A percentile compares a stretch with the other conserved stretches of the same genome.
phyloP scores from a whole-genome alignment of 768 basidiomycete species.

The Botryobasidium botryosum region DNA sequence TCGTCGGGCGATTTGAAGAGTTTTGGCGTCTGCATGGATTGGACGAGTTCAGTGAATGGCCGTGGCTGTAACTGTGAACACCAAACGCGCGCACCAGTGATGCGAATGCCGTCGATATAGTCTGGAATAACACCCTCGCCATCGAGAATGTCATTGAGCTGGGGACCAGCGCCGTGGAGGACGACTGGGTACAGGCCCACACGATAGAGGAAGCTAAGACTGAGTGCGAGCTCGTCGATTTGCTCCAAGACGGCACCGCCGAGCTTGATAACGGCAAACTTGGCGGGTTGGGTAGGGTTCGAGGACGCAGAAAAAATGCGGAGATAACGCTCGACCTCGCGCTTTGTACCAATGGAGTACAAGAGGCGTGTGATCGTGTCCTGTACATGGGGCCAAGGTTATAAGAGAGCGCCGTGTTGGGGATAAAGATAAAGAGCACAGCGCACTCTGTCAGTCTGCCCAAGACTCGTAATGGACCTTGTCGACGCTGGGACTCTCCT shows the following conservation, averaged over 20 bases:
- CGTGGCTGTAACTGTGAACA: not conserved
- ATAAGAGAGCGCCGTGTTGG: not conserved
- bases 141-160: slow-evolving; percentile 87
- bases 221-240: slow-evolving; percentile 84
- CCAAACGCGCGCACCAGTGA: slow-evolving; percentile 54
- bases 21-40: slow-evolving; percentile 57
- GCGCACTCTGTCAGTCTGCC: slow-evolving; percentile 4
- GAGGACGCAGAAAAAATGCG: slow-evolving; percentile 95
- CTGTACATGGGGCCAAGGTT: slow-evolving; percentile 32
- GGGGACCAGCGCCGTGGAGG: slow-evolving; percentile 91
- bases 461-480: not conserved
- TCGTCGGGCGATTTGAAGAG: slow-evolving; percentile 81
- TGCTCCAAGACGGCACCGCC: slow-evolving; percentile 91
- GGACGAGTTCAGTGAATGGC: no score
- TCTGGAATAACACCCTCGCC: slow-evolving; percentile 85
- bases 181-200: slow-evolving; percentile 97
- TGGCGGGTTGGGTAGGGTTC: slow-evolving; percentile 75
- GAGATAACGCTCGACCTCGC: slow-evolving; percentile 95
- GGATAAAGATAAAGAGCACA: not conserved
- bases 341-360: slow-evolving; percentile 92
- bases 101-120: slow-evolving; percentile 94
- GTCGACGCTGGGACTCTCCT: no score
- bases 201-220: slow-evolving; percentile 89
- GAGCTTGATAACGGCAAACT: slow-evolving; percentile 96
- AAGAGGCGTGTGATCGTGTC: slow-evolving; percentile 94